These are phyloP conservation scores for Nakazawaea molendinolei DNA, from an alignment of 805 yeast genomes.

Conservation along the genomic window DNA sequence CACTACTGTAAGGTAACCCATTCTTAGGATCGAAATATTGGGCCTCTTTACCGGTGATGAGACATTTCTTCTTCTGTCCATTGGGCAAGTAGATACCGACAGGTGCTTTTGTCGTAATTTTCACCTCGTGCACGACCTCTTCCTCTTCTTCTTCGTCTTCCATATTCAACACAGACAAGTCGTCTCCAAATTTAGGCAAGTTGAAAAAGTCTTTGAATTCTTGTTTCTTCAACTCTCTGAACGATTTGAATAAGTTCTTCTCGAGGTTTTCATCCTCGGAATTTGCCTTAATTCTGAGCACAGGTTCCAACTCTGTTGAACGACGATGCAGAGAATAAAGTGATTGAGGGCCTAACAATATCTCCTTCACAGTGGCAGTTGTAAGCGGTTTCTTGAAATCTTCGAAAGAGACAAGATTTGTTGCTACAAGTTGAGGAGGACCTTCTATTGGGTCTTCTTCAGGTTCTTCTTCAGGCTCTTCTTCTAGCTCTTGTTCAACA, in stretches of 20 bases:
- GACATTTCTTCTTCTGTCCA: constrained; percentile 61
- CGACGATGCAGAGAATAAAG: constrained; percentile 44
- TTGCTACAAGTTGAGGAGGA: constrained; percentile 56
- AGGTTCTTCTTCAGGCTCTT: constrained; percentile 9
- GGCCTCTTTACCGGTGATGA: constrained; percentile 73
- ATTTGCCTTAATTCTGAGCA: constrained; percentile 19
- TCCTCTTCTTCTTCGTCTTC: constrained; percentile 37
- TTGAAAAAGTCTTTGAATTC: constrained; percentile 36
- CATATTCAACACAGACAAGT: constrained; percentile 31
- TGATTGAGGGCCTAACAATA: constrained; percentile 61
- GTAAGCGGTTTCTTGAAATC: constrained; percentile 34
- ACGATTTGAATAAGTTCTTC: constrained; percentile 14
- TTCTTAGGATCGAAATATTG: constrained; percentile 82
- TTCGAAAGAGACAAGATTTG: constrained; percentile 47
- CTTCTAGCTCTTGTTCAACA: constrained; percentile 6
- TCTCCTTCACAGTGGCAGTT: constrained; percentile 24
- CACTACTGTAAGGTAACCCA: constrained; percentile 80
- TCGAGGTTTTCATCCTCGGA: constrained; percentile 9
- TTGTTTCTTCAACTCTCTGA: constrained; percentile 5
- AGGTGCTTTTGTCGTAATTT: constrained; percentile 64
- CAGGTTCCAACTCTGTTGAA: constrained; percentile 47
- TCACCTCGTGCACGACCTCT: constrained; percentile 40
- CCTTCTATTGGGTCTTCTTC: constrained; percentile 39
- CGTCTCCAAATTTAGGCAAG: constrained; percentile 61
- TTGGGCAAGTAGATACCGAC: constrained; percentile 66